Evolutionary conservation across 345 rosid genomes (phyloP).

Genomic region (Clausena lansium): DNA sequence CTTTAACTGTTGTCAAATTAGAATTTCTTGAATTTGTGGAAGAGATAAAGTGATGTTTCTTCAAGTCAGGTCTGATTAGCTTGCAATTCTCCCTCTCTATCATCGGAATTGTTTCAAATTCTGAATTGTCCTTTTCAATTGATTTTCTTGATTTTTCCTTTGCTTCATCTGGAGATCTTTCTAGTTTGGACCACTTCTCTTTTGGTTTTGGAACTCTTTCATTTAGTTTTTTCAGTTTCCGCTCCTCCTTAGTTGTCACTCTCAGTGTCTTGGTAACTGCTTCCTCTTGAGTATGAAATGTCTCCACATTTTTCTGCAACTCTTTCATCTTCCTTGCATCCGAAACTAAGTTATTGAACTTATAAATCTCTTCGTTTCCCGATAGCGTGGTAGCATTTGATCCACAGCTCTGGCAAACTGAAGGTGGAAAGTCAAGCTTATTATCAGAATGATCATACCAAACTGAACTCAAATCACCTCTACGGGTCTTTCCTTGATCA

Average conservation of each 20-base stretch:
- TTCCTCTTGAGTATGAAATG: conserved; percentile 23
- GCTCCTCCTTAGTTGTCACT: conserved; percentile 32
- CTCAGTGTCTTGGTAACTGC: conserved; percentile 60
- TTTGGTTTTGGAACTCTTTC: conserved; percentile 28
- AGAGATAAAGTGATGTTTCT: conserved; percentile 11
- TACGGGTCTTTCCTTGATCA: conserved; percentile 23
- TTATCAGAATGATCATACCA: conserved; percentile 30
- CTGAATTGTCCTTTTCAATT: neutral
- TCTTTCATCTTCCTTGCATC: conserved; percentile 43
- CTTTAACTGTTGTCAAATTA: conserved; percentile 19
- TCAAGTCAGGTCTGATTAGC: conserved; percentile 12
- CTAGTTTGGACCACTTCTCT: conserved; percentile 29
- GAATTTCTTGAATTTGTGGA: conserved; percentile 21
- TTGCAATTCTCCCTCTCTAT: conserved; percentile 23
- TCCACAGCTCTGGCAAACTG: conserved; percentile 31
- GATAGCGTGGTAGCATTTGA: conserved; percentile 23
- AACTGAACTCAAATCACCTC: conserved; percentile 16
- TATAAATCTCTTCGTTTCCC: conserved; percentile 32
- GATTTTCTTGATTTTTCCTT: conserved; percentile 19
- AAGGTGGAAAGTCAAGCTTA: conserved; percentile 22
- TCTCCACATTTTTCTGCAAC: conserved; percentile 25
- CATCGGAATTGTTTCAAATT: neutral
- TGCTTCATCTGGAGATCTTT: conserved; percentile 21
- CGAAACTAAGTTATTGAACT: conserved; percentile 45
- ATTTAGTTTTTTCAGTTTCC: conserved; percentile 34